These are phyloP conservation scores for Dictyostelium capitatum DNA, from an alignment of 78 protist species.

Conservation along the genomic window DNA sequence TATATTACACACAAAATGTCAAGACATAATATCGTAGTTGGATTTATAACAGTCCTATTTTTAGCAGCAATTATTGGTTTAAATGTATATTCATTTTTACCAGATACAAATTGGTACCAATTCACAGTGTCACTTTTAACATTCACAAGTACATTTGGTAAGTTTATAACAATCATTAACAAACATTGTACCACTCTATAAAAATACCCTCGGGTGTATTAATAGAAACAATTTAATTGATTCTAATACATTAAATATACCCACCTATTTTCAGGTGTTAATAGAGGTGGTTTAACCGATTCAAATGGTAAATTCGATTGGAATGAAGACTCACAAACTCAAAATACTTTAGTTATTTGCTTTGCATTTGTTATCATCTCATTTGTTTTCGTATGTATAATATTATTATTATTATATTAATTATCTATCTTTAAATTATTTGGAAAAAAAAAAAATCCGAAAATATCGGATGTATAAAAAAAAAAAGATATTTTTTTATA, in stretches of 20 bases:
- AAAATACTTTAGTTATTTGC: neutral
- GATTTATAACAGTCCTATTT: constrained; percentile 9
- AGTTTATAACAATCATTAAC: too few relatives aligned
- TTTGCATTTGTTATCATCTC: constrained; percentile 46
- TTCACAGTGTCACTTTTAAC: neutral
- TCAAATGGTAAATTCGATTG: neutral
- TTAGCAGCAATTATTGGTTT: constrained; percentile 34
- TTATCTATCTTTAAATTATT: neutral
- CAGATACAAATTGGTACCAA: constrained; percentile 36
- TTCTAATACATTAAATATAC: too few relatives aligned
- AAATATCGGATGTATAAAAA: neutral
- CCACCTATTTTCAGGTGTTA: too few relatives aligned
- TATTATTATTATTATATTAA: too few relatives aligned
- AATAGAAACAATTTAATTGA: too few relatives aligned
- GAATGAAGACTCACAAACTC: constrained; percentile 38
- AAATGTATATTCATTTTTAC: constrained; percentile 40
- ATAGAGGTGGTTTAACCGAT: constrained; percentile 7
- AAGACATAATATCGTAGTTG: constrained; percentile 19
- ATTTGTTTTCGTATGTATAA: constrained; percentile 59
- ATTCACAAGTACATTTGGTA: neutral
- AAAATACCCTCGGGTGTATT: too few relatives aligned
- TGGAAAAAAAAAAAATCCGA: neutral
- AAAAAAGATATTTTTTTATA: neutral
- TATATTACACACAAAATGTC: neutral
- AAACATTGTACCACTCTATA: too few relatives aligned